Evolutionary conservation across 768 basidiomycete genomes (phyloP).

Genomic region (Boletus rubescentipes): DNA sequence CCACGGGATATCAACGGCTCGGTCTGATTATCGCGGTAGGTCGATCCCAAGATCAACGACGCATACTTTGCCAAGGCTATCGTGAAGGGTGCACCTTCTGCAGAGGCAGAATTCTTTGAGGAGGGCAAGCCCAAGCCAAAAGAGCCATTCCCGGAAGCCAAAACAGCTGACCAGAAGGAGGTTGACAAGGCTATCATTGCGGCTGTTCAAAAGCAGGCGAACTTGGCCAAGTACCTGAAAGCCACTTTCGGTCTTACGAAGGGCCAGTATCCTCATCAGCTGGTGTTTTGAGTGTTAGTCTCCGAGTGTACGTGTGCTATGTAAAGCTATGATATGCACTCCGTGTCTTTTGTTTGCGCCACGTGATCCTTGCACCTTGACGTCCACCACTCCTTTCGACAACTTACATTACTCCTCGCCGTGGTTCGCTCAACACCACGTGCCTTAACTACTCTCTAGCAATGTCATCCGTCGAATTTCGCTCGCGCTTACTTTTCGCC

Average conservation of each 20-base stretch:
- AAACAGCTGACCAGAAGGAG: slow-evolving; percentile 88
- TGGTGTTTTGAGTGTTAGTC: slow-evolving; percentile 80
- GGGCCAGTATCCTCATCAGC: slow-evolving; percentile 94
- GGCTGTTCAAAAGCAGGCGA: slow-evolving; percentile 87
- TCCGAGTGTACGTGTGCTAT: slow-evolving; percentile 13
- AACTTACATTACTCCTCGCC: not conserved
- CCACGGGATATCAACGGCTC: not conserved
- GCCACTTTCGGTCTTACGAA: slow-evolving; percentile 93
- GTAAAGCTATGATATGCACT: slow-evolving; percentile 29
- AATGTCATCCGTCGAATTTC: slow-evolving; percentile 9
- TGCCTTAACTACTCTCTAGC: not conserved
- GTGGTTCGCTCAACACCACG: slow-evolving; percentile 1
- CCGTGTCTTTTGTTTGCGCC: slow-evolving; percentile 16
- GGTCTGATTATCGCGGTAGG: slow-evolving; percentile 40
- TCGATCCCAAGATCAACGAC: slow-evolving; percentile 90
- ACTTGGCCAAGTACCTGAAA: slow-evolving; percentile 90
- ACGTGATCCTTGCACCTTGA: slow-evolving; percentile 9
- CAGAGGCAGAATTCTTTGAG: slow-evolving; percentile 97
- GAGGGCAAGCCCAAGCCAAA: slow-evolving; percentile 91
- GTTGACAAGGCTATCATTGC: slow-evolving; percentile 77
- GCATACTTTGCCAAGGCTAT: slow-evolving; percentile 87
- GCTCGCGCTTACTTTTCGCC: slow-evolving; percentile 10
- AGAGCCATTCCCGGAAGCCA: slow-evolving; percentile 81
- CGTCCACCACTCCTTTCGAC: slow-evolving; percentile 1
- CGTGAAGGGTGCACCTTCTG: slow-evolving; percentile 67